phyloP scores from a whole-genome alignment of 1,139 yeast genomes.

The Debaryomycetaceae sp. region DNA sequence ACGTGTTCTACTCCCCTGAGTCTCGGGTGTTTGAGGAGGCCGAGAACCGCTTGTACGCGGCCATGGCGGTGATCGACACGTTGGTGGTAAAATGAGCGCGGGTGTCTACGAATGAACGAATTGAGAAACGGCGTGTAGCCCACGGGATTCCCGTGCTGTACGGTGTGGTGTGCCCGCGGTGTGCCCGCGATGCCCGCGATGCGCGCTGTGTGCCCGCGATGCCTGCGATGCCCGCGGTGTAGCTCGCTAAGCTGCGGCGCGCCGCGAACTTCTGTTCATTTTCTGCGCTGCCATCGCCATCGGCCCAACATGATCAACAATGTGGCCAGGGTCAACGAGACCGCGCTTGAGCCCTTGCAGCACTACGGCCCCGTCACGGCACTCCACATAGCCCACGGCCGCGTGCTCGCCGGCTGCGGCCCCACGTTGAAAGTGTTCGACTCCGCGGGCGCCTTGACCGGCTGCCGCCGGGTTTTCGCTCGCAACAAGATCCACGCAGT shows the following conservation, averaged over 20 bases:
- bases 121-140: not conserved
- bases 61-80: conserved; percentile 88
- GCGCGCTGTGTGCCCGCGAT: no score
- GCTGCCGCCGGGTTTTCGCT: conserved; percentile 47
- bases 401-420: conserved; percentile 71
- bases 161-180: no score
- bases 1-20: conserved; percentile 78
- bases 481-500: conserved; percentile 82
- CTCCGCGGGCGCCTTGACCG: conserved; percentile 26
- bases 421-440: conserved; percentile 57
- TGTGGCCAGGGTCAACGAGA: conserved; percentile 20
- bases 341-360: conserved; percentile 15
- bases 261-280: no score
- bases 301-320: no score
- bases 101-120: no score
- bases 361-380: conserved; percentile 79
- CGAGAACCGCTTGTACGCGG: conserved; percentile 93
- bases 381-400: conserved; percentile 38
- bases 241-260: no score
- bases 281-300: no score
- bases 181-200: no score
- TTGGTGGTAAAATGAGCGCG: conserved; percentile 86
- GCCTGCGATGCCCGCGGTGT: no score
- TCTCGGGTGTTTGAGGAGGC: conserved; percentile 93
- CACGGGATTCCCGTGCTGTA: no score